Base-by-base conservation (phyloP, 768 basidiomycete genomes). In the Mycena rosella region DNA sequence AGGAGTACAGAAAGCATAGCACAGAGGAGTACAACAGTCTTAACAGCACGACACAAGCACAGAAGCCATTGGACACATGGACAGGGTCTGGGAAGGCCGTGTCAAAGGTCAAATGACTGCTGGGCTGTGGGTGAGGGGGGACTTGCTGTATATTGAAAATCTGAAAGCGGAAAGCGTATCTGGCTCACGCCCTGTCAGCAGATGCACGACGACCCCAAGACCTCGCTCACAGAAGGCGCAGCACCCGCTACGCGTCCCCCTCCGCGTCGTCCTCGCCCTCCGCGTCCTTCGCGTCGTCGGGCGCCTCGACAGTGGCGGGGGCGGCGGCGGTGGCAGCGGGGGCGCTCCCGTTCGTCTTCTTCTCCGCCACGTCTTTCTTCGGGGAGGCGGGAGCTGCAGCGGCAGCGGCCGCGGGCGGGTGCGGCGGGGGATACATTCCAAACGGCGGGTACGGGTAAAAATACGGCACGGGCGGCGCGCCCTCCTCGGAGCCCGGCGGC, bases 381-480 rank as follows among this genome's bases (percentile, higher is more conserved):
- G 17, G 38, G 38, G 38, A 8, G 17, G 11, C 17, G 14, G 38
- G 10, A 40, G 38, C 10, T 15, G 17, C 38, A 15, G 11, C 17
- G 14, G 38, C 38, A 40, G 38, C 10, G 10, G 17, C 38, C 7
- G 38, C 14, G 38, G 38, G 14, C 5, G 14, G 40, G 1, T 48
- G 47, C 2, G 61, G 63, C 18, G 65, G 61, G 0, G 65, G 62
- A 13, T 68, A 68, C 62, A 71, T 52, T 34, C 63, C 62, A 15
- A 55, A 65, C 42, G 65, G 65, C 29, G 65, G 52, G 20, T 68
- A 67, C 29, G 70, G 70, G 45, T 63, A 71, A 44, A 68, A 68
- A 27, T 68, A 67, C 3, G 65, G 70, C 38, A 71, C 57, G 4
- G 63, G 66, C 7, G 66, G 58, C 24, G 70, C 53, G n/a, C 70